Evolutionary conservation across 331 rosid species (phyloP), one percentile per base, ranked within the genome.

Genomic region (Malus hybrid): DNA sequence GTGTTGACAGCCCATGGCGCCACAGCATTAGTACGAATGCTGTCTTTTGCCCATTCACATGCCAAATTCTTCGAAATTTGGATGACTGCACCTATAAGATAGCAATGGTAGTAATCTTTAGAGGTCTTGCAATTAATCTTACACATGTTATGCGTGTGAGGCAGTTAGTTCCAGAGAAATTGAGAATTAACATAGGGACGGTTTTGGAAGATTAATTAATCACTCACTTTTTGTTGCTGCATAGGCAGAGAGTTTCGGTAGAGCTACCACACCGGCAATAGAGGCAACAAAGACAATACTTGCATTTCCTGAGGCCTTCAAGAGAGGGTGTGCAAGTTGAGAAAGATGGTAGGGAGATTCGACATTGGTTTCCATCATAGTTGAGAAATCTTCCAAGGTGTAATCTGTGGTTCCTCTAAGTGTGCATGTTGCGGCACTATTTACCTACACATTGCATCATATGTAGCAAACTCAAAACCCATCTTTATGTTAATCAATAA

Each of bases 201-300:
- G 44, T 39, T 39, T 42, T 42, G 48, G 13, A 42, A 42, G 14
- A 42, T 20, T 20, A 57, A 70, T 11, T 0, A 82, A 76, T 27
- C 10, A 59, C 36, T 46, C 36, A 70, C 87, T 79, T 75, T 80
- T 84, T 16, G 85, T 77, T 48, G 83, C 87, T 63, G 69, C 79
- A 60, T 84, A 77, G 11, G 78, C 60, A 31, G 85, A 56, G 31
- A 33, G 14, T 0, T 2, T 34, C 5, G 87, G 85, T 2, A 80
- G 67, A 33, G 83, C 71, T 16, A 48, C 71, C 10, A 29, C 16
- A 68, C 89, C 89, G 10, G 90, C 79, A 50, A 90, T 83, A 34
- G 93, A 88, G 29, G 93, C 87, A 61, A 81, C 42, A 82, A 88
- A 91, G 31, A 91, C 90, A 76, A 85, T 81, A 78, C 87, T 88